A percentile compares a stretch with the other conserved stretches of the same genome.
Conservation (phyloP, 2,329 filamentous ascomycete species). For the Atkinsonella texensis region DNA sequence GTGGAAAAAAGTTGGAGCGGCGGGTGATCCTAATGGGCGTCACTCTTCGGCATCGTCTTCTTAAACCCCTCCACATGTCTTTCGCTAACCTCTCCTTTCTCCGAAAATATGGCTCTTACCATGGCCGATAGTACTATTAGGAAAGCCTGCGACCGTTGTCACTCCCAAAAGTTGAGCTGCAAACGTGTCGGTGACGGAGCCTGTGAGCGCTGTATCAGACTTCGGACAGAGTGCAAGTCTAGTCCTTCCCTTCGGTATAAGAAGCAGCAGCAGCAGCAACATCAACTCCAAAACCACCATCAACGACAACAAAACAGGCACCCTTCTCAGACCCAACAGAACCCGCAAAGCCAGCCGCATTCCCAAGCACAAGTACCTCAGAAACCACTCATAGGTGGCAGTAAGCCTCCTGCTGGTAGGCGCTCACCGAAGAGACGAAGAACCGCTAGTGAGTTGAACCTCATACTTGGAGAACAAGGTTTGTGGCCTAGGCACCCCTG, state of each 20-base stretch:
- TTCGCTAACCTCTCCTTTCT: conserved; percentile 11
- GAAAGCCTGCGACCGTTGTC: conserved; percentile 35
- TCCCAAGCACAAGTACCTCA: conserved; percentile 2
- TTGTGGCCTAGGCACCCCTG: conserved; percentile 11
- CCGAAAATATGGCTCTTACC: conserved; percentile 17
- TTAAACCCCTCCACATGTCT: conserved; percentile 19
- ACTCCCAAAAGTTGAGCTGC: conserved; percentile 34
- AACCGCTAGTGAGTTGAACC: conserved; percentile 20
- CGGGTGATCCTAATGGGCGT: conserved; percentile 7
- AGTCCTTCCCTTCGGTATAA: conserved; percentile 29
- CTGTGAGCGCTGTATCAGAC: conserved; percentile 30
- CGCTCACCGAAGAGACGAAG: conserved; percentile 27
- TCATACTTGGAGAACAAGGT: conserved; percentile 24
- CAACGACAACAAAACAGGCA: conserved; percentile 8
- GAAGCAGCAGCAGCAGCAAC: conserved; percentile 21
- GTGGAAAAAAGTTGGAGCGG: conserved; percentile 3
- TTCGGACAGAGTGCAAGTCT: conserved; percentile 30
- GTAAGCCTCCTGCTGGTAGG: conserved; percentile 10
- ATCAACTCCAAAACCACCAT: conserved; percentile 8
- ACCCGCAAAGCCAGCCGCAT: conserved; percentile 3
- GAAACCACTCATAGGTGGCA: conserved; percentile 1
- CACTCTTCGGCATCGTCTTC: conserved; percentile 12
- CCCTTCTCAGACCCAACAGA: conserved; percentile 6
- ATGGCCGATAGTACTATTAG: conserved; percentile 28
- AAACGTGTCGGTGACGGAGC: conserved; percentile 27